Conservation (phyloP, 2,329 filamentous ascomycete species). For the Colletotrichum horii region DNA sequence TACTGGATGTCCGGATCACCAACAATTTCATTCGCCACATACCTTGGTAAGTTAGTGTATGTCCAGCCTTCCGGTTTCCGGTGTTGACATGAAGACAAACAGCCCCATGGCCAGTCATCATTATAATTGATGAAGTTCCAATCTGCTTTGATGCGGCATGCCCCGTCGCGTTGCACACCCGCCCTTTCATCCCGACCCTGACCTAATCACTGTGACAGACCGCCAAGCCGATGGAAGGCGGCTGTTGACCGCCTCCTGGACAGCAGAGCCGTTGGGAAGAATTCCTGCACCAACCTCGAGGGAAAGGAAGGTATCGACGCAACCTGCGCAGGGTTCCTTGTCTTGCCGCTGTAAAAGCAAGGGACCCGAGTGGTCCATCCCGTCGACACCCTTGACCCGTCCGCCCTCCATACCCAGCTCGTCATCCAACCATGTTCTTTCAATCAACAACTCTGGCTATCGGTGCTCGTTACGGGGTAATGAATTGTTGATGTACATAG, state of each 20-base stretch:
- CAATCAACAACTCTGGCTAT: too few species aligned
- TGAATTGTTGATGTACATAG: neutral
- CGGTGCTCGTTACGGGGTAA: too few species aligned
- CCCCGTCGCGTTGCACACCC: neutral
- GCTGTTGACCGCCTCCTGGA: constrained; percentile 11
- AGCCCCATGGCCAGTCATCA: neutral
- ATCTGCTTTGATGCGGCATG: neutral
- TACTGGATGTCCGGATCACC: too few species aligned
- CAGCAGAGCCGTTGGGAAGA: neutral
- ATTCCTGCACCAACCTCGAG: neutral
- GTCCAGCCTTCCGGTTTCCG: neutral
- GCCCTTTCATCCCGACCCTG: neutral
- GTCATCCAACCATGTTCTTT: too few species aligned
- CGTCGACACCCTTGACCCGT: neutral
- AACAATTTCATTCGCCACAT: too few species aligned
- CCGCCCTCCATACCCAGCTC: neutral
- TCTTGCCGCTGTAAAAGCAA: neutral
- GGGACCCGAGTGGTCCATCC: neutral
- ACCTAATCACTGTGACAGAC: neutral
- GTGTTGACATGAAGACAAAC: neutral
- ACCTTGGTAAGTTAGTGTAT: too few species aligned
- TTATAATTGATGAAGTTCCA: constrained; percentile 7
- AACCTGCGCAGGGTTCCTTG: neutral
- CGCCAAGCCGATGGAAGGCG: neutral
- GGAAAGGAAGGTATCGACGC: neutral